phyloP scores from a whole-genome alignment of 1,139 yeast genomes.

The Debaryomyces fabryi region DNA sequence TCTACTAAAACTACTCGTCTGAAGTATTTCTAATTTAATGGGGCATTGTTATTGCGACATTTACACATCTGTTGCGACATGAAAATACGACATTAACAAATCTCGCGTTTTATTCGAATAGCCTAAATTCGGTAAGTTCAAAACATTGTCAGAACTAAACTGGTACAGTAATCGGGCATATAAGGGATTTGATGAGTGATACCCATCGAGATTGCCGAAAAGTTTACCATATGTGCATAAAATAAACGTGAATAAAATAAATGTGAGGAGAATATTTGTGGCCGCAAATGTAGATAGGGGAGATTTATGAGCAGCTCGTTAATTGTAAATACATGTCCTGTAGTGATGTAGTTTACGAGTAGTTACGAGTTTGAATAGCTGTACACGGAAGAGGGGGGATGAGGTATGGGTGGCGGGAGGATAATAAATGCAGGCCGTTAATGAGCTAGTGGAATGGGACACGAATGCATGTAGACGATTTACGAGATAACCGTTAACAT shows the following conservation, averaged over 20 bases:
- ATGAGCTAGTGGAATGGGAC: background rate
- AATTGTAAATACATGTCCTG: background rate
- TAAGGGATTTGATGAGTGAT: background rate
- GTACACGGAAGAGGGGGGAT: background rate
- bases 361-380: background rate
- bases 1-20: background rate
- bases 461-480: background rate
- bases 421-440: background rate
- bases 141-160: background rate
- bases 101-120: background rate
- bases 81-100: background rate
- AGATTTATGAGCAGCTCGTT: background rate
- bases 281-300: background rate
- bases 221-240: background rate
- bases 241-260: background rate
- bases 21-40: background rate
- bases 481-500: background rate
- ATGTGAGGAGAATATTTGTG: background rate
- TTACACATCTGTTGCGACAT: background rate
- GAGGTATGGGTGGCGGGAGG: background rate
- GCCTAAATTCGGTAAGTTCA: background rate
- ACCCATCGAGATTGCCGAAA: background rate
- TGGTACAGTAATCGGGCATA: background rate
- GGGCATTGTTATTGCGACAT: constrained; percentile 4
- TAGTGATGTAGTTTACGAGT: background rate